phyloP scores from a whole-genome alignment of 495 filamentous ascomycete species.

The Immersiella caudata region DNA sequence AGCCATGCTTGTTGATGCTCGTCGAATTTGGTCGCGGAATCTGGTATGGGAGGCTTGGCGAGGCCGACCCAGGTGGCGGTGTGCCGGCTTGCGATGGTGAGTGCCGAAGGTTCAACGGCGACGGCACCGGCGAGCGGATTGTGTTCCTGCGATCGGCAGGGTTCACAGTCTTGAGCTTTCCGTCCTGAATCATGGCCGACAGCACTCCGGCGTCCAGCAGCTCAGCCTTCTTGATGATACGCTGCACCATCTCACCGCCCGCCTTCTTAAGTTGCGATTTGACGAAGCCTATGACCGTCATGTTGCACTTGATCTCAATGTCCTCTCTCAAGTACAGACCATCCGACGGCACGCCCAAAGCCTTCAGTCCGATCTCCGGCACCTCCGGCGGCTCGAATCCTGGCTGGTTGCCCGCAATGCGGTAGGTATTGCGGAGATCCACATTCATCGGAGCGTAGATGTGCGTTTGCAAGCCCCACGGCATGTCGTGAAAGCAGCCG shows the following conservation, averaged over 20 bases:
- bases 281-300: constrained; percentile 67
- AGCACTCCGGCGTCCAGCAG: constrained; percentile 52
- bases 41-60: constrained; percentile 45
- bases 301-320: constrained; percentile 72
- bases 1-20: constrained; percentile 7
- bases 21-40: constrained; percentile 43
- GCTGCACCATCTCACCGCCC: constrained; percentile 63
- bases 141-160: constrained; percentile 45
- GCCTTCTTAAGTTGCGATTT: constrained; percentile 70
- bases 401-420: constrained; percentile 62
- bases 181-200: constrained; percentile 53
- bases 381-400: constrained; percentile 61
- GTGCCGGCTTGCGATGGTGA: constrained; percentile 28
- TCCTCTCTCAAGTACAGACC: constrained; percentile 78
- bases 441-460: constrained; percentile 66
- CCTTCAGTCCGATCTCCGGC: constrained; percentile 58
- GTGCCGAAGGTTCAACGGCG: constrained; percentile 36
- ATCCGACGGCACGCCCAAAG: constrained; percentile 55
- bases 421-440: constrained; percentile 55
- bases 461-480: constrained; percentile 72
- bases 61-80: constrained; percentile 36
- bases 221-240: constrained; percentile 69
- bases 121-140: constrained; percentile 34
- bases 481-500: constrained; percentile 72
- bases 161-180: constrained; percentile 54